phyloP scores from a whole-genome alignment of 2,329 filamentous ascomycete genomes.

The Ilyonectria sp. region DNA sequence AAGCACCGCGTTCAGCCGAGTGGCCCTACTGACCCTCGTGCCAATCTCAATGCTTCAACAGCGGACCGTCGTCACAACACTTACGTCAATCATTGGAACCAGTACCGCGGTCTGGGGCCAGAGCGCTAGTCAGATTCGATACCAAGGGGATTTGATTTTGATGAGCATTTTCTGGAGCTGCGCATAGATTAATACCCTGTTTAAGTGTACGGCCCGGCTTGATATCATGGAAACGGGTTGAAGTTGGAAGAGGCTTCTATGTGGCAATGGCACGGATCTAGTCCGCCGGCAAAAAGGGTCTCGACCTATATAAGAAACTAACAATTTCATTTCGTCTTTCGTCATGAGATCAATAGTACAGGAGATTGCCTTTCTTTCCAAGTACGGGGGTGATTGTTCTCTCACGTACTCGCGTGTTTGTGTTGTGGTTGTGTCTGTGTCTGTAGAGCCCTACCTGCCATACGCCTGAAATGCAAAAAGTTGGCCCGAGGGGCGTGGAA shows the following conservation, averaged over 20 bases:
- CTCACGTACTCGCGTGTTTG: slow-evolving; percentile 34
- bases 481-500: slow-evolving; percentile 10
- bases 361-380: slow-evolving; percentile 37
- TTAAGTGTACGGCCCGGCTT: slow-evolving; percentile 41
- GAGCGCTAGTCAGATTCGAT: slow-evolving; percentile 10
- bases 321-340: slow-evolving; percentile 38
- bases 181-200: slow-evolving; percentile 43
- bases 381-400: slow-evolving; percentile 37
- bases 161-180: slow-evolving; percentile 45
- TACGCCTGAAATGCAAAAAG: slow-evolving; percentile 50
- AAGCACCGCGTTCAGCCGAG: slow-evolving; percentile 32
- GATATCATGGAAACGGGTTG: slow-evolving; percentile 37
- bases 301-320: slow-evolving; percentile 31
- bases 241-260: slow-evolving; percentile 34
- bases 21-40: slow-evolving; percentile 49
- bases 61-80: slow-evolving; percentile 48
- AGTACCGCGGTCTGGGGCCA: slow-evolving; percentile 47
- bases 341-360: slow-evolving; percentile 44
- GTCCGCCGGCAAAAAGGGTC: slow-evolving; percentile 30
- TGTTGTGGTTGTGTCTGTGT: slow-evolving; percentile 35
- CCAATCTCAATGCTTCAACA: slow-evolving; percentile 53
- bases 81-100: slow-evolving; percentile 58
- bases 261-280: slow-evolving; percentile 40
- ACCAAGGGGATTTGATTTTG: slow-evolving; percentile 16
- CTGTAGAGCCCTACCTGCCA: slow-evolving; percentile 45